Evolutionary conservation across 108 stramenopile species (phyloP).

Genomic region (Asterionellopsis glacialis): DNA sequence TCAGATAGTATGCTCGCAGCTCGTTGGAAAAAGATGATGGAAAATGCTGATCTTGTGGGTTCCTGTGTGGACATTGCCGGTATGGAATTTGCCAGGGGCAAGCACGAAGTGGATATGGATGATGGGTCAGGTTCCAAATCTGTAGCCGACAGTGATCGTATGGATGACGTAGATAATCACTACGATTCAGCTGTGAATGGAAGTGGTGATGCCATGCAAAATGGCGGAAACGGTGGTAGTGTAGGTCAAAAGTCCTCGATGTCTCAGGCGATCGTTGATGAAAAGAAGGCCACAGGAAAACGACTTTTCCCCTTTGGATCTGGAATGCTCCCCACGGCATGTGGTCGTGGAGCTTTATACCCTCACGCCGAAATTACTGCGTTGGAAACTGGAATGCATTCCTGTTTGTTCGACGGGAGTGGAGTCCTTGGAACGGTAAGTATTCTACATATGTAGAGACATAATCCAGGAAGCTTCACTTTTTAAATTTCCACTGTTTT

Average conservation of each 20-base stretch:
- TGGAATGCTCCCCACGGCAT: conserved; percentile 53
- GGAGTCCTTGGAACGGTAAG: conserved; percentile 45
- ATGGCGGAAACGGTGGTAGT: neutral
- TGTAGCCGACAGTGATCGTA: conserved; percentile 1
- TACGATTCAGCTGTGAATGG: conserved; percentile 12
- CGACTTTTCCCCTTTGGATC: conserved; percentile 55
- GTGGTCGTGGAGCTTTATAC: conserved; percentile 41
- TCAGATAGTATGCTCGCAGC: conserved; percentile 46
- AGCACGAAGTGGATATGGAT: conserved; percentile 8
- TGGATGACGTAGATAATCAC: conserved; percentile 3
- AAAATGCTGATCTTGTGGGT: conserved; percentile 42
- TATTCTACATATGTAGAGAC: neutral
- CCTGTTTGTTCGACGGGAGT: conserved; percentile 41
- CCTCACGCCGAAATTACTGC: conserved; percentile 33
- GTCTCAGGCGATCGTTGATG: conserved; percentile 8
- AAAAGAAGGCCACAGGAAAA: neutral
- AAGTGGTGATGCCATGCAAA: conserved; percentile 5
- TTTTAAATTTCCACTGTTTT: neutral
- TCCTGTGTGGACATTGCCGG: conserved; percentile 43
- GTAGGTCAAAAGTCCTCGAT: neutral
- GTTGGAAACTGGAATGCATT: conserved; percentile 47
- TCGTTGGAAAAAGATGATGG: conserved; percentile 63
- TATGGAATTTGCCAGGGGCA: conserved; percentile 21
- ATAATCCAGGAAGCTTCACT: neutral
- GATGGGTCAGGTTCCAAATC: conserved; percentile 6